Percentiles rank a stretch among this genome's conserved stretches.
phyloP scores from a whole-genome alignment of 768 basidiomycete species.

The Amanita phalloides region DNA sequence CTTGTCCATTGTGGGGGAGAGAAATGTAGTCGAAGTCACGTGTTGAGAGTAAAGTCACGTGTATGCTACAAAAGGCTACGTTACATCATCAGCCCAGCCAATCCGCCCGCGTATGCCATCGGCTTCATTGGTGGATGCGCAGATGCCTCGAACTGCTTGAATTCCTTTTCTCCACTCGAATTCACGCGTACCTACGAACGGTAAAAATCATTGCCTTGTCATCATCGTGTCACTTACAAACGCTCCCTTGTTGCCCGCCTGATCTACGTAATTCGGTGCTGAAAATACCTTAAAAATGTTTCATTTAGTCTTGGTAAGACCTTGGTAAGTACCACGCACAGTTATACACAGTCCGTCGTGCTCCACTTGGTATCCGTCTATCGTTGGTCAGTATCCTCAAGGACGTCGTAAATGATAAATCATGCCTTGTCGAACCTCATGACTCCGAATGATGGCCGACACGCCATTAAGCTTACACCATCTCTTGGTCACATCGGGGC shows the following conservation, averaged over 20 bases:
- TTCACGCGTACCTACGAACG: constrained; percentile 69
- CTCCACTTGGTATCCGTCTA: constrained; percentile 91
- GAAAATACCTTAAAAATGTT: constrained; percentile 59
- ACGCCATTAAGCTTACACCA: constrained; percentile 88
- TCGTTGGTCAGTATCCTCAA: constrained; percentile 1
- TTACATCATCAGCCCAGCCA: constrained; percentile 64
- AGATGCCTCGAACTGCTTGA: constrained; percentile 75
- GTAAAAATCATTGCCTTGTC: background rate
- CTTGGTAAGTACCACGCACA: constrained; percentile 26
- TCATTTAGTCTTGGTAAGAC: constrained; percentile 3
- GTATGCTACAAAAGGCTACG: background rate
- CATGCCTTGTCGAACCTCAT: constrained; percentile 89
- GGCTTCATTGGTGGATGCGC: constrained; percentile 87
- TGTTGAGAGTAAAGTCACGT: background rate
- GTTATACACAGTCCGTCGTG: constrained; percentile 94
- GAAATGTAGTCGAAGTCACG: constrained; percentile 2
- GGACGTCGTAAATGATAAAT: constrained; percentile 5
- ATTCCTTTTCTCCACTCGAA: constrained; percentile 58
- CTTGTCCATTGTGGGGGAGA: constrained; percentile 42
- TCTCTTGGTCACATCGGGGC: constrained; percentile 82
- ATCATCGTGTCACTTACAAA: constrained; percentile 43
- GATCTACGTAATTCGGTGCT: constrained; percentile 93
- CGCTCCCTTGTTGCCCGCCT: constrained; percentile 85
- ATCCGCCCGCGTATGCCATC: constrained; percentile 78
- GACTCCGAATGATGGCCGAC: constrained; percentile 85